Evolutionary conservation across 2,329 filamentous ascomycete species (phyloP).

Genomic region (Sporothrix globosa): DNA sequence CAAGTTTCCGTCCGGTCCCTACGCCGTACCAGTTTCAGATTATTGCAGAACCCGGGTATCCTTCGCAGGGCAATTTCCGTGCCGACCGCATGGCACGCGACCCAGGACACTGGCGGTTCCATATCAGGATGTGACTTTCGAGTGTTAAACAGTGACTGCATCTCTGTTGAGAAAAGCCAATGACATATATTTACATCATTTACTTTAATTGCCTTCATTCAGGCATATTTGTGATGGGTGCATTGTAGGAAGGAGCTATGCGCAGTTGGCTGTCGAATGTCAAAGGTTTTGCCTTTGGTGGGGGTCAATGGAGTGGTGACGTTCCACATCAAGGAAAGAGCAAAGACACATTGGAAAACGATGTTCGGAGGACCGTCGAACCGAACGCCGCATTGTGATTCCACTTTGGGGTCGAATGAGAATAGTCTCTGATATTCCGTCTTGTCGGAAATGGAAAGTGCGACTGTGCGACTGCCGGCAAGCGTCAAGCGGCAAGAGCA

Average conservation of each 20-base stretch:
- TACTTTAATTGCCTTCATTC: neutral
- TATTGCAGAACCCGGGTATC: neutral
- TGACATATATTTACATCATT: neutral
- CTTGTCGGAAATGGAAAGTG: neutral
- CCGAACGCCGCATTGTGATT: neutral
- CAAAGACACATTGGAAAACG: neutral
- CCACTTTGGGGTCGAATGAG: neutral
- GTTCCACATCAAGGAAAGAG: neutral
- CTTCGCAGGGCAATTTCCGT: neutral
- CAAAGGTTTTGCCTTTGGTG: neutral
- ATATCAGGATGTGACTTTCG: no score
- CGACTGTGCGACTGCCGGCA: neutral
- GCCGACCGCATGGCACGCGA: slow-evolving; percentile 18
- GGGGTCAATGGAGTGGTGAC: neutral
- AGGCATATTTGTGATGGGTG: neutral
- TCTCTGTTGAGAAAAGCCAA: neutral
- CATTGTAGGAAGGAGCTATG: neutral
- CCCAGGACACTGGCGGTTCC: neutral
- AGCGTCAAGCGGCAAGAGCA: neutral
- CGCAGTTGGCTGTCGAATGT: neutral
- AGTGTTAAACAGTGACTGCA: neutral
- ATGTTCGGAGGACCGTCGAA: neutral
- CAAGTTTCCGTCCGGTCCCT: neutral
- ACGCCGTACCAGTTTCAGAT: neutral
- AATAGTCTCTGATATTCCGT: neutral